A percentile compares a stretch with the other conserved stretches of the same genome.
Conservation (phyloP, 305 asterid species). For the Solanum aculeatissimum region DNA sequence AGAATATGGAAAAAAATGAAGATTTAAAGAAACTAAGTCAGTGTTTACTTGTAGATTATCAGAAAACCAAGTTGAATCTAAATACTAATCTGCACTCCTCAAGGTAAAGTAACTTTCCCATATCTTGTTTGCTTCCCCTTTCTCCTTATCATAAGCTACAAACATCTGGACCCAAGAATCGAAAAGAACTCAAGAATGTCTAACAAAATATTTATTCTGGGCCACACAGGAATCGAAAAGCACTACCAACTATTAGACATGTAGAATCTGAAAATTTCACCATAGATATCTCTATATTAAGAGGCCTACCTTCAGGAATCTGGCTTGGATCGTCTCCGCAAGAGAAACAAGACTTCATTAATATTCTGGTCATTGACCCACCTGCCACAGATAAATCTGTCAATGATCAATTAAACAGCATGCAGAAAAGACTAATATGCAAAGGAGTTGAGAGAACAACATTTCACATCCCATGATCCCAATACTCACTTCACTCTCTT, state of each 20-base stretch:
- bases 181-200: neutral
- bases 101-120: neutral
- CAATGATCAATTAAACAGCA: neutral
- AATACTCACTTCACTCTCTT: neutral
- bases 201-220: neutral
- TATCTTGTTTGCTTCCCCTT: neutral
- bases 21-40: neutral
- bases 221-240: neutral
- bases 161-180: neutral
- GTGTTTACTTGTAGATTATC: neutral
- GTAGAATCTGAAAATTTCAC: neutral
- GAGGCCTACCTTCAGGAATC: conserved; percentile 58
- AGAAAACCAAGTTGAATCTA: neutral
- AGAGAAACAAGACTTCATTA: conserved; percentile 72
- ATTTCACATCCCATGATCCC: neutral
- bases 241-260: neutral
- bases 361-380: conserved; percentile 36
- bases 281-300: neutral
- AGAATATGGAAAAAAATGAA: neutral
- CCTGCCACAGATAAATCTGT: conserved; percentile 38
- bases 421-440: neutral
- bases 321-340: conserved; percentile 89
- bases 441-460: neutral
- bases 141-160: neutral
- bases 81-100: neutral